These are phyloP conservation scores for Suillus luteus DNA, from an alignment of 768 basidiomycete genomes.

Conservation along the genomic window DNA sequence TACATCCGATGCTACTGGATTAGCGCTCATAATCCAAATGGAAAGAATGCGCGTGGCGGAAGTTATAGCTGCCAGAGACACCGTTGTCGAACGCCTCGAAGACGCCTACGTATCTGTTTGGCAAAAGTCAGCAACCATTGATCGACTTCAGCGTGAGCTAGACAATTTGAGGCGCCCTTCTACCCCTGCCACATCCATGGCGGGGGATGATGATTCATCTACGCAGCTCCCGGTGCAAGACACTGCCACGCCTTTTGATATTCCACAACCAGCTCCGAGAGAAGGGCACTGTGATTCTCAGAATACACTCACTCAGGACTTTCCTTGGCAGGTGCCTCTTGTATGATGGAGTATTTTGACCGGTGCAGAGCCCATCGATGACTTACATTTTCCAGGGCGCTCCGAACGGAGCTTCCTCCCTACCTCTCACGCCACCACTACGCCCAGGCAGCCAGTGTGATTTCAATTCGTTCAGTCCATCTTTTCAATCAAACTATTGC, in stretches of 20 bases:
- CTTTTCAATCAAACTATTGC: conserved; percentile 1
- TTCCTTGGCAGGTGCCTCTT: background rate
- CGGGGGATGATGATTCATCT: background rate
- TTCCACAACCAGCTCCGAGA: background rate
- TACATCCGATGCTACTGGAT: conserved; percentile 37
- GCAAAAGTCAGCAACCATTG: conserved; percentile 57
- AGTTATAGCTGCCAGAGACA: conserved; percentile 64
- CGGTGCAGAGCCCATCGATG: background rate
- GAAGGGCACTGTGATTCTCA: background rate
- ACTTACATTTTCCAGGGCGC: background rate
- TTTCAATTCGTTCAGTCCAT: background rate
- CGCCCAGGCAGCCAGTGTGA: background rate
- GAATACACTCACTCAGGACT: background rate
- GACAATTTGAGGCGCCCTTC: conserved; percentile 29
- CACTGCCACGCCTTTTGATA: background rate
- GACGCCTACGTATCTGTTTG: conserved; percentile 61
- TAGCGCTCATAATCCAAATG: conserved; percentile 55
- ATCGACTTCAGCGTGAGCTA: conserved; percentile 46
- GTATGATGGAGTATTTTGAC: background rate
- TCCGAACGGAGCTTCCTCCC: background rate
- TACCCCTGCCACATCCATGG: conserved; percentile 19
- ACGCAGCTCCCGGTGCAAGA: background rate
- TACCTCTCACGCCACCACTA: background rate
- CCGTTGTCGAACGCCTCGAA: conserved; percentile 55
- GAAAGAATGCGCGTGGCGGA: conserved; percentile 56